Evolutionary conservation across 2,329 filamentous ascomycete genomes (phyloP).

Genomic region (Trichoderma endophyticum): DNA sequence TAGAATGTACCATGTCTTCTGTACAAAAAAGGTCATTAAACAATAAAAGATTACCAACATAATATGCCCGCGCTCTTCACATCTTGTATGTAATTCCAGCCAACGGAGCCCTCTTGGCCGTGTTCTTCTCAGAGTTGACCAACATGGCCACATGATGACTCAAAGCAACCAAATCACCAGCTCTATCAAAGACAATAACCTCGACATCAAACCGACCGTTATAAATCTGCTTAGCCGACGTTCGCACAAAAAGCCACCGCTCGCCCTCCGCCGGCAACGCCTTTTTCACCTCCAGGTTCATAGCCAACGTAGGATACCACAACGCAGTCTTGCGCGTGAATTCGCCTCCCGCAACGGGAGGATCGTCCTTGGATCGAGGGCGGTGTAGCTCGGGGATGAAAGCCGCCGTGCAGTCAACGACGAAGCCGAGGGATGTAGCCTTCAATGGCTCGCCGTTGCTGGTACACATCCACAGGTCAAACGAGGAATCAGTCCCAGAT

Average conservation of each 20-base stretch:
- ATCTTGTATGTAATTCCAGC: background rate
- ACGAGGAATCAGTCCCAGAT: slow-evolving; percentile 17
- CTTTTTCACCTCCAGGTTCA: slow-evolving; percentile 78
- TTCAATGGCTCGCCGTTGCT: slow-evolving; percentile 60
- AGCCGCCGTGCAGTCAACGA: slow-evolving; percentile 64
- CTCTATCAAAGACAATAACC: slow-evolving; percentile 58
- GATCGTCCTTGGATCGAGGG: slow-evolving; percentile 27
- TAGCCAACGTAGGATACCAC: slow-evolving; percentile 73
- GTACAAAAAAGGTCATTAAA: background rate
- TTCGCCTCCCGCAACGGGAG: slow-evolving; percentile 19
- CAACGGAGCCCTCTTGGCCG: background rate
- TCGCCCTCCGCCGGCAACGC: slow-evolving; percentile 62
- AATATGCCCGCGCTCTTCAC: background rate
- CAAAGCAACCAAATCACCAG: slow-evolving; percentile 31
- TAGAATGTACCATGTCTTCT: background rate
- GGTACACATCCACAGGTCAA: slow-evolving; percentile 58
- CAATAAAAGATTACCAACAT: background rate
- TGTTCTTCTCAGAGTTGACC: slow-evolving; percentile 28
- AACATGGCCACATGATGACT: slow-evolving; percentile 32
- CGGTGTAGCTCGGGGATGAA: slow-evolving; percentile 57
- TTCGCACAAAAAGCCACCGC: slow-evolving; percentile 68
- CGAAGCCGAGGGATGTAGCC: slow-evolving; percentile 60
- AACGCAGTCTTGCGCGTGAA: slow-evolving; percentile 38
- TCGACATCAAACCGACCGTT: slow-evolving; percentile 75
- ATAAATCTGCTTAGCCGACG: slow-evolving; percentile 62